Conservation (phyloP, 441 rosid genomes). For the Macaranga tanarius region DNA sequence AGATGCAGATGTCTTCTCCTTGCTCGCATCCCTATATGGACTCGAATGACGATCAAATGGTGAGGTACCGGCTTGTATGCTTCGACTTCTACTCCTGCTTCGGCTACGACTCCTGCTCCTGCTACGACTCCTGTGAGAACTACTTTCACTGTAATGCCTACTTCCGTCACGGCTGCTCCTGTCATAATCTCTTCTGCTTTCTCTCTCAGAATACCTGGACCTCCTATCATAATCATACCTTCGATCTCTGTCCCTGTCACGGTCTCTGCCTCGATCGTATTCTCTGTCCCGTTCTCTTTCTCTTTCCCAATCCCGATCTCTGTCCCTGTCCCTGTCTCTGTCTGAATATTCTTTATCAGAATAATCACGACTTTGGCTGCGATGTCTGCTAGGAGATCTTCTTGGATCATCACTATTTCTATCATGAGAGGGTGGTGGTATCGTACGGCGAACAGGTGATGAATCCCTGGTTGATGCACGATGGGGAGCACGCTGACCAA, state of each 20-base stretch:
- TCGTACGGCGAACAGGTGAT: constrained; percentile 88
- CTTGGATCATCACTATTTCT: constrained; percentile 50
- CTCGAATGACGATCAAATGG: constrained; percentile 49
- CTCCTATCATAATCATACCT: constrained; percentile 58
- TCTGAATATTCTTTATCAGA: constrained; percentile 51
- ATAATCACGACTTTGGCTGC: constrained; percentile 69
- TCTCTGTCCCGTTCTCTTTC: constrained; percentile 26
- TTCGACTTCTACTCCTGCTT: constrained; percentile 67
- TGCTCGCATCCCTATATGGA: constrained; percentile 51
- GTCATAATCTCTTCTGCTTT: constrained; percentile 51
- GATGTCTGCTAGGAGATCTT: constrained; percentile 60
- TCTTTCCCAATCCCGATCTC: constrained; percentile 24
- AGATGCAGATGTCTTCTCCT: constrained; percentile 49
- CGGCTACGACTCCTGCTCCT: constrained; percentile 60
- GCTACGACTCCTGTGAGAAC: constrained; percentile 47
- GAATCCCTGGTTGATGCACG: constrained; percentile 99
- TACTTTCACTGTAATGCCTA: constrained; percentile 42
- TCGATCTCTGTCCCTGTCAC: constrained; percentile 48
- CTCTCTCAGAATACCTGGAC: constrained; percentile 52
- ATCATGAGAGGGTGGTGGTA: constrained; percentile 59
- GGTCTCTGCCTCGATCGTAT: constrained; percentile 28
- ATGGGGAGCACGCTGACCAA: constrained; percentile 99
- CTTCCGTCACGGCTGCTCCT: constrained; percentile 35
- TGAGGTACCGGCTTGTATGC: constrained; percentile 47
- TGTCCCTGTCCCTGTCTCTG: constrained; percentile 33